Percentiles rank a stretch among this genome's conserved stretches.
phyloP scores from a whole-genome alignment of 148 eudicot species.

The Heliamphora exappendiculata region DNA sequence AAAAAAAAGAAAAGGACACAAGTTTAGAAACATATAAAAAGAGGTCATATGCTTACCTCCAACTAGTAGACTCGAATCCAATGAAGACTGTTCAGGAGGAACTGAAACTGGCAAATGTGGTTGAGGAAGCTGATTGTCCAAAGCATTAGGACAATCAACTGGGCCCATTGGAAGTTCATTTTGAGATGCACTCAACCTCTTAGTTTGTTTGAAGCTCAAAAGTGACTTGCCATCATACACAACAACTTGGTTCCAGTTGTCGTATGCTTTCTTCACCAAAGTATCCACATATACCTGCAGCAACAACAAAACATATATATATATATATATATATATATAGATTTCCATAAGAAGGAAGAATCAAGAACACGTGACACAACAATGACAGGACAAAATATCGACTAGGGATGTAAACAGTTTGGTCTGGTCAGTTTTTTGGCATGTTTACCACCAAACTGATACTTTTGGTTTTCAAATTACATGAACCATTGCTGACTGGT shows the following conservation, averaged over 20 bases:
- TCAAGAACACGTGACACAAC: no score
- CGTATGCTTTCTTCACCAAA: constrained; percentile 85
- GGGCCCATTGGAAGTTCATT: constrained; percentile 41
- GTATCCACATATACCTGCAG: constrained; percentile 74
- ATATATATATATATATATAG: no score
- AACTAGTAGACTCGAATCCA: constrained; percentile 36
- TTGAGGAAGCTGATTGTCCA: constrained; percentile 46
- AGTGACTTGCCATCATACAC: constrained; percentile 91
- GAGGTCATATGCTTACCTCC: constrained; percentile 39
- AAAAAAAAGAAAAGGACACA: background rate
- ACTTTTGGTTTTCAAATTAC: no score
- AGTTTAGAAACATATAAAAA: background rate
- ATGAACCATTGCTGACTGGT: no score
- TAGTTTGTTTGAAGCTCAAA: constrained; percentile 55
- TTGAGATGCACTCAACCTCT: constrained; percentile 42
- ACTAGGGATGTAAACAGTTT: no score
- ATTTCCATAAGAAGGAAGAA: background rate
- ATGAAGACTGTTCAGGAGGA: constrained; percentile 40
- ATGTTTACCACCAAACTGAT: no score
- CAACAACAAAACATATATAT: no score
- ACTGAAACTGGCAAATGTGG: constrained; percentile 41
- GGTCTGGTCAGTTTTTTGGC: no score
- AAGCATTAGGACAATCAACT: constrained; percentile 34
- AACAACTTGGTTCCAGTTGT: constrained; percentile 85
- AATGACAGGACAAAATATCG: no score